Evolutionary conservation across 148 eudicot genomes (phyloP).

Genomic region (Suaeda aralocaspica): DNA sequence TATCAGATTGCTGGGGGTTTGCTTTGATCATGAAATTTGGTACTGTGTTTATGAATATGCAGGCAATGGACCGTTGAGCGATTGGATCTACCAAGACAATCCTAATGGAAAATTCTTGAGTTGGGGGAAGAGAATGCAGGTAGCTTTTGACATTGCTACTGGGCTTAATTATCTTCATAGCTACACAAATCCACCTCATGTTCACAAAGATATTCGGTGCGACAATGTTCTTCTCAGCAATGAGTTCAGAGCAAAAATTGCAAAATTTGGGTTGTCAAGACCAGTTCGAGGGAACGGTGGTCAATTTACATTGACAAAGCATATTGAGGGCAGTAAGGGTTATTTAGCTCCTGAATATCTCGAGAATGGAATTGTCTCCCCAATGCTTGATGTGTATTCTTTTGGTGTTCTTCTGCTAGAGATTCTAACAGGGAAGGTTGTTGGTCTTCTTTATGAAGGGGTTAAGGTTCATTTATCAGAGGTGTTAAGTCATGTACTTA

Average conservation of each 20-base stretch:
- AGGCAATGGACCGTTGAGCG: constrained; percentile 55
- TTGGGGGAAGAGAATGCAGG: constrained; percentile 58
- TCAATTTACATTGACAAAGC: constrained; percentile 37
- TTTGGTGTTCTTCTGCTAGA: constrained; percentile 72
- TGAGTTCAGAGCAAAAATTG: constrained; percentile 63
- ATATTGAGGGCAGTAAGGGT: constrained; percentile 46
- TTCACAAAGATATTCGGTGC: constrained; percentile 66
- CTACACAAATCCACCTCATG: constrained; percentile 60
- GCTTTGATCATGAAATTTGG: constrained; percentile 41
- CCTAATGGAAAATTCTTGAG: constrained; percentile 24
- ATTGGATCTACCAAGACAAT: constrained; percentile 42
- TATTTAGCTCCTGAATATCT: constrained; percentile 77
- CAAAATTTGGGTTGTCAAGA: constrained; percentile 56
- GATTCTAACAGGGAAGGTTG: constrained; percentile 59
- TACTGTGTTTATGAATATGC: constrained; percentile 67
- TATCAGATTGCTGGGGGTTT: constrained; percentile 57
- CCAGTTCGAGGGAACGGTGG: constrained; percentile 37
- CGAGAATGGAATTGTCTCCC: constrained; percentile 51
- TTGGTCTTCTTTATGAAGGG: constrained; percentile 34
- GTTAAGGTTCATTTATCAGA: constrained; percentile 44
- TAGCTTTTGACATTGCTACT: constrained; percentile 61
- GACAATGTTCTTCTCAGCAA: constrained; percentile 47
- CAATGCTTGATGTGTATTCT: constrained; percentile 73
- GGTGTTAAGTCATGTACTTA: constrained; percentile 29
- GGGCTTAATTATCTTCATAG: constrained; percentile 71